Percentiles rank a stretch among this genome's conserved stretches.
phyloP scores from a whole-genome alignment of 1,284 basidiomycete genomes.

The Malassezia caprae region DNA sequence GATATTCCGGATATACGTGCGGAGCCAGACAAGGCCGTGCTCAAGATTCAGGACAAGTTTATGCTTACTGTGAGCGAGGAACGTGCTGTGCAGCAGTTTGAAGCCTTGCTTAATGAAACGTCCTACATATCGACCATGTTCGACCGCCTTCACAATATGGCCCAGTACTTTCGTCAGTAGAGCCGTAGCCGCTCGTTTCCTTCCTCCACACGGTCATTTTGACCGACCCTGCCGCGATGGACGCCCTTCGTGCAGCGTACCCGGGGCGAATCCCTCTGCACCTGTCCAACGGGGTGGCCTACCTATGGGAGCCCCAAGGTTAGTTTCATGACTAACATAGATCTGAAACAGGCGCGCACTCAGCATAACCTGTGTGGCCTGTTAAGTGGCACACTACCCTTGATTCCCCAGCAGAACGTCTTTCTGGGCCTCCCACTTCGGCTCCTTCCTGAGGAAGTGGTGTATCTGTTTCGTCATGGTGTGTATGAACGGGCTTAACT shows the following conservation, averaged over 20 bases:
- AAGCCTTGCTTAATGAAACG: constrained; percentile 82
- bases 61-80: constrained; percentile 64
- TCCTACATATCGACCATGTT: constrained; percentile 86
- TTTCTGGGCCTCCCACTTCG: constrained; percentile 83
- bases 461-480: constrained; percentile 72
- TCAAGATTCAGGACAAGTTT: constrained; percentile 87
- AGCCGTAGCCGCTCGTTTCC: neutral
- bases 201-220: neutral
- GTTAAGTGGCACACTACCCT: constrained; percentile 78
- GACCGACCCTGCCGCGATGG: neutral
- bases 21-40: constrained; percentile 57
- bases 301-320: constrained; percentile 9
- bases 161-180: constrained; percentile 42
- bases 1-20: constrained; percentile 94
- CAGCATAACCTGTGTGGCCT: constrained; percentile 16
- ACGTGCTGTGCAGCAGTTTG: constrained; percentile 85
- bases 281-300: constrained; percentile 10
- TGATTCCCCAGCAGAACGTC: constrained; percentile 89
- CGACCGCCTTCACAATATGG: constrained; percentile 46
- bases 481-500: constrained; percentile 17
- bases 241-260: constrained; percentile 7
- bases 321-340: constrained; percentile 1
- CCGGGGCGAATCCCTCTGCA: constrained; percentile 15
- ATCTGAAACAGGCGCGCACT: constrained; percentile 12
- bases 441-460: constrained; percentile 82